A percentile compares a stretch with the other conserved stretches of the same genome.
phyloP scores from a whole-genome alignment of 768 basidiomycete genomes.

The Suillus variegatus region DNA sequence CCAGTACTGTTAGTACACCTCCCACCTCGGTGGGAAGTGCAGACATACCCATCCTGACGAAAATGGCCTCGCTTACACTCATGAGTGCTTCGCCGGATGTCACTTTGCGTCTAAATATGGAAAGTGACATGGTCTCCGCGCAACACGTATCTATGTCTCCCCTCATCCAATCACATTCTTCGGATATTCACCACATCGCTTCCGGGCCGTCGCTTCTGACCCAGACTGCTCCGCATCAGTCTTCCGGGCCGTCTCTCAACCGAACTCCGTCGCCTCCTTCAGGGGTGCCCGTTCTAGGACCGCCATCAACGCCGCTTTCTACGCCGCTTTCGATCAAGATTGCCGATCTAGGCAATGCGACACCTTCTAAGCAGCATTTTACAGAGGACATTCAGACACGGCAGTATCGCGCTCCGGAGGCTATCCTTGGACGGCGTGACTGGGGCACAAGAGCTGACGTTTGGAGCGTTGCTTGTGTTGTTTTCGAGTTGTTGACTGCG shows the following conservation, averaged over 20 bases:
- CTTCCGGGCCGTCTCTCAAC: constrained; percentile 17
- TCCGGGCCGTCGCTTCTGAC: constrained; percentile 57
- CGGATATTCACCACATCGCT: constrained; percentile 27
- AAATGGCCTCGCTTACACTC: constrained; percentile 28
- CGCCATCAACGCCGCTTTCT: constrained; percentile 20
- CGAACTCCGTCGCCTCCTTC: constrained; percentile 21
- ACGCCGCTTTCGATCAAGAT: constrained; percentile 85
- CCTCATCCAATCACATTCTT: constrained; percentile 25
- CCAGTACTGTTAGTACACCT: constrained; percentile 53
- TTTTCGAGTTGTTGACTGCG: constrained; percentile 88
- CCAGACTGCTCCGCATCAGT: constrained; percentile 55
- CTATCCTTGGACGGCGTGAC: constrained; percentile 82
- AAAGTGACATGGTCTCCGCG: background rate
- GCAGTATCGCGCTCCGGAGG: constrained; percentile 94
- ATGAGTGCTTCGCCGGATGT: constrained; percentile 10
- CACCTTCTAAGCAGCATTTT: constrained; percentile 86
- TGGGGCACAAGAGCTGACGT: constrained; percentile 89
- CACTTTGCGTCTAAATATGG: background rate
- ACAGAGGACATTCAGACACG: constrained; percentile 97
- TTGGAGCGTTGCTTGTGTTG: constrained; percentile 90
- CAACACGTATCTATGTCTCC: constrained; percentile 21
- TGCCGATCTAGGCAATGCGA: constrained; percentile 93
- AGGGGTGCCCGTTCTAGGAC: constrained; percentile 23
- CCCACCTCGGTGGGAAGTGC: constrained; percentile 47
- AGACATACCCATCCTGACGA: constrained; percentile 41